Conservation (phyloP, 768 basidiomycete genomes). For the Phaffia tasmanica region DNA sequence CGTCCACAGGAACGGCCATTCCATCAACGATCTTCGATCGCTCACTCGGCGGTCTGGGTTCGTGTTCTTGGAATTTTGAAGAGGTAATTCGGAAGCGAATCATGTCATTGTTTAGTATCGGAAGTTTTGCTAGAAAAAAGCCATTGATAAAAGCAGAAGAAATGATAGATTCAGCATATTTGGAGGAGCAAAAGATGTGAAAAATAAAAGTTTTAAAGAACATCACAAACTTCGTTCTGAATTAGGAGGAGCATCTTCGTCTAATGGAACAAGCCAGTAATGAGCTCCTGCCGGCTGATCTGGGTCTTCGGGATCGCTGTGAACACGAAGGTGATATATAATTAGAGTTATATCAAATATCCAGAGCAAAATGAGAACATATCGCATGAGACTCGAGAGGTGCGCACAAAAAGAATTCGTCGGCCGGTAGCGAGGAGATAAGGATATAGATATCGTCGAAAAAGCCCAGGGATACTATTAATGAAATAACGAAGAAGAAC, state of each 20-base stretch:
- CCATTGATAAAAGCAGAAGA: background rate
- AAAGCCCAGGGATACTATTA: slow-evolving; percentile 69
- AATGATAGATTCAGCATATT: background rate
- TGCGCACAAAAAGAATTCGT: slow-evolving; percentile 36
- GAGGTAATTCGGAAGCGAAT: slow-evolving; percentile 37
- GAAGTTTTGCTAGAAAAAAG: slow-evolving; percentile 30
- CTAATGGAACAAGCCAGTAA: slow-evolving; percentile 10
- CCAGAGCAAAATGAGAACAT: background rate
- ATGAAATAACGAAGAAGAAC: slow-evolving; percentile 2
- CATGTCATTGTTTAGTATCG: slow-evolving; percentile 33
- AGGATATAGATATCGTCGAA: slow-evolving; percentile 91
- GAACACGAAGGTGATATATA: background rate
- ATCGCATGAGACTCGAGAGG: background rate
- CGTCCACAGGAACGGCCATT: slow-evolving; percentile 14
- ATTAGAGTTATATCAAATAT: too few species aligned
- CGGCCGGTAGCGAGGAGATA: slow-evolving; percentile 63
- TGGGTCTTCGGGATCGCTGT: slow-evolving; percentile 35
- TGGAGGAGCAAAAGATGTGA: background rate
- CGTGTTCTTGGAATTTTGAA: slow-evolving; percentile 37
- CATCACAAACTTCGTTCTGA: slow-evolving; percentile 10
- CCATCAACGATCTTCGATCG: slow-evolving; percentile 26
- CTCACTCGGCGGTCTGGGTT: slow-evolving; percentile 32
- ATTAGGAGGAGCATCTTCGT: slow-evolving; percentile 11
- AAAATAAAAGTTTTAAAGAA: background rate
- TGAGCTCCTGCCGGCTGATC: slow-evolving; percentile 22